Evolutionary conservation across 1,284 basidiomycete genomes (phyloP).

Genomic region (Vanrija pseudolonga): DNA sequence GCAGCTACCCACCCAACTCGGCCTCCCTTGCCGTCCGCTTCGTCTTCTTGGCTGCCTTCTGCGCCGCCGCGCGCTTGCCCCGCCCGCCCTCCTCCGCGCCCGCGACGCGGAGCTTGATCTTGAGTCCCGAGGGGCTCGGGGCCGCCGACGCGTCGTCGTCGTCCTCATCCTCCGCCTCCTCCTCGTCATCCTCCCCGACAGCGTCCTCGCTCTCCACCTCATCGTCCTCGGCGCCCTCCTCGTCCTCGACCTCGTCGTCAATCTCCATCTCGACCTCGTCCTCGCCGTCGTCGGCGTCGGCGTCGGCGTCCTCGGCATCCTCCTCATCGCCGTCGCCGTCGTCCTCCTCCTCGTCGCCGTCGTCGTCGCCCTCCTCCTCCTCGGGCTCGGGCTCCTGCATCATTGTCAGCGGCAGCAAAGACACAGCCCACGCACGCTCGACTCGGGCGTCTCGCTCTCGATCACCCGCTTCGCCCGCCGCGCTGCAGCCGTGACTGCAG

Average conservation of each 20-base stretch:
- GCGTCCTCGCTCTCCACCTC: conserved; percentile 7
- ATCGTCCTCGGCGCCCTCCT: conserved; percentile 4
- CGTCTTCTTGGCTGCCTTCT: conserved; percentile 18
- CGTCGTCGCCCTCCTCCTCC: conserved; percentile 20
- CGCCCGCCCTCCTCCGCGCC: conserved; percentile 1
- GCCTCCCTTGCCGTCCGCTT: conserved; percentile 16
- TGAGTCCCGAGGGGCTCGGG: neutral
- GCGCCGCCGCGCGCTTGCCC: conserved; percentile 12
- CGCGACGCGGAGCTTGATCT: conserved; percentile 10
- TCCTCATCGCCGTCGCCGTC: neutral
- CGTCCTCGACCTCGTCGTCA: conserved; percentile 8
- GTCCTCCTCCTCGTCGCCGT: conserved; percentile 8
- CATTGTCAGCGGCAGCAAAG: neutral
- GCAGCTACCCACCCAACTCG: conserved; percentile 6
- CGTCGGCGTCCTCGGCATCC: conserved; percentile 6
- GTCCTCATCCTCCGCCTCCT: conserved; percentile 6
- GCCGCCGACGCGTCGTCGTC: conserved; percentile 11
- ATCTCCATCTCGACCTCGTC: neutral
- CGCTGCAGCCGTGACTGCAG: conserved; percentile 16
- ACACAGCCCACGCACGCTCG: neutral
- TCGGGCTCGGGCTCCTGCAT: conserved; percentile 9
- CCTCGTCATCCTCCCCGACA: conserved; percentile 4
- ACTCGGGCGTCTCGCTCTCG: conserved; percentile 12
- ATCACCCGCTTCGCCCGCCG: conserved; percentile 25
- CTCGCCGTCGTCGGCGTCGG: neutral